These are phyloP conservation scores for Ogataea paraovalis DNA, from an alignment of 805 yeast genomes.

Conservation along the genomic window DNA sequence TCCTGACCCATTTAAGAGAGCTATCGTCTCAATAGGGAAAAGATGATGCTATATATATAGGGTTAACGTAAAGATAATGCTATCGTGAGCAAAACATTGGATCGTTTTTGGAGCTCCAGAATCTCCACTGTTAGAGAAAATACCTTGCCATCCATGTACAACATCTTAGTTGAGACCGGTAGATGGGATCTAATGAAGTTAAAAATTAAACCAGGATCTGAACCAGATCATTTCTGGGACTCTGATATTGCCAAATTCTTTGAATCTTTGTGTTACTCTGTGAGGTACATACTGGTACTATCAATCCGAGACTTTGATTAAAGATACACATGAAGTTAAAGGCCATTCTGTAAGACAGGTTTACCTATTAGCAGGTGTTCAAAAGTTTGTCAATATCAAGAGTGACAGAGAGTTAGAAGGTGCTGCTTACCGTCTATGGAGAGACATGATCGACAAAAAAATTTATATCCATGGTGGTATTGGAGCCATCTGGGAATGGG, in stretches of 20 bases:
- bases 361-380: constrained; percentile 22
- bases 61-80: too few relatives aligned
- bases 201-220: constrained; percentile 3
- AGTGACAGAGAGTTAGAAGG: constrained; percentile 10
- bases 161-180: constrained; percentile 17
- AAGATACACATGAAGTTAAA: constrained; percentile 13
- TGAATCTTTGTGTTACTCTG: constrained; percentile 20
- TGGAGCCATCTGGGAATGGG: constrained; percentile 22
- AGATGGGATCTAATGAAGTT: constrained; percentile 21
- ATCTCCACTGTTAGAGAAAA: constrained; percentile 11
- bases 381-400: constrained; percentile 16
- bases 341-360: constrained; percentile 26
- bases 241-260: constrained; percentile 25
- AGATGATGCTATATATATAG: too few relatives aligned
- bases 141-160: constrained; percentile 21
- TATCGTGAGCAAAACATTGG: background rate
- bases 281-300: constrained; percentile 20
- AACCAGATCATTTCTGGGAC: constrained; percentile 27
- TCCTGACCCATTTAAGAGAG: too few relatives aligned
- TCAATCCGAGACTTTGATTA: constrained; percentile 20
- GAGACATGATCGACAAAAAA: constrained; percentile 21
- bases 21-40: too few relatives aligned
- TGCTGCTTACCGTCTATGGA: constrained; percentile 15
- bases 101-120: constrained; percentile 16
- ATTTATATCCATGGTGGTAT: constrained; percentile 25